phyloP scores from a whole-genome alignment of 1,284 basidiomycete species.

The Veloboletus limbatus region DNA sequence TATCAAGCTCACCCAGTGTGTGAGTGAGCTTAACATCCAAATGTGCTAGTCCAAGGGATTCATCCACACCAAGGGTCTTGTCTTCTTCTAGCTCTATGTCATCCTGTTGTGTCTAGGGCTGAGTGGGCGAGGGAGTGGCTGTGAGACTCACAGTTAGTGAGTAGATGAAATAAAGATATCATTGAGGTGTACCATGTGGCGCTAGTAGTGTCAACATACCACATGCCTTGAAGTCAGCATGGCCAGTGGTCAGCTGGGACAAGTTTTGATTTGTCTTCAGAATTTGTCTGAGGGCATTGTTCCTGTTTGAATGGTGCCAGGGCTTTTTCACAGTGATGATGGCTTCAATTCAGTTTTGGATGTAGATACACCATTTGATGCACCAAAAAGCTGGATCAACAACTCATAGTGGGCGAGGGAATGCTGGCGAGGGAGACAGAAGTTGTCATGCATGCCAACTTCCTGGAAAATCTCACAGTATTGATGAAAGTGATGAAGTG shows the following conservation, averaged over 20 bases:
- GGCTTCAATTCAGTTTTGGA: constrained; percentile 2
- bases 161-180: background rate
- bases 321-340: background rate
- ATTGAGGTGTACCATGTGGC: no score
- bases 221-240: background rate
- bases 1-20: background rate
- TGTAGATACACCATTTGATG: constrained; percentile 1
- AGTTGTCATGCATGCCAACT: background rate
- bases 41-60: background rate
- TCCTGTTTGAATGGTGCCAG: background rate
- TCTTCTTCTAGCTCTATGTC: background rate
- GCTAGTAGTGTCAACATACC: constrained; percentile 1
- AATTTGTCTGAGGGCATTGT: background rate
- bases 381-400: constrained; percentile 1
- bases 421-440: constrained; percentile 2
- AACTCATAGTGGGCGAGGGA: constrained; percentile 2
- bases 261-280: background rate
- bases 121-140: background rate
- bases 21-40: constrained; percentile 5
- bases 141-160: background rate
- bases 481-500: background rate
- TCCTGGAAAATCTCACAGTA: background rate
- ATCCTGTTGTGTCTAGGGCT: background rate
- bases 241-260: background rate
- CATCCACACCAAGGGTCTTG: background rate